Evolutionary conservation across 139 green algal genomes (phyloP), one percentile per base, ranked within the genome.

Genomic region (Trebouxia sp.): DNA sequence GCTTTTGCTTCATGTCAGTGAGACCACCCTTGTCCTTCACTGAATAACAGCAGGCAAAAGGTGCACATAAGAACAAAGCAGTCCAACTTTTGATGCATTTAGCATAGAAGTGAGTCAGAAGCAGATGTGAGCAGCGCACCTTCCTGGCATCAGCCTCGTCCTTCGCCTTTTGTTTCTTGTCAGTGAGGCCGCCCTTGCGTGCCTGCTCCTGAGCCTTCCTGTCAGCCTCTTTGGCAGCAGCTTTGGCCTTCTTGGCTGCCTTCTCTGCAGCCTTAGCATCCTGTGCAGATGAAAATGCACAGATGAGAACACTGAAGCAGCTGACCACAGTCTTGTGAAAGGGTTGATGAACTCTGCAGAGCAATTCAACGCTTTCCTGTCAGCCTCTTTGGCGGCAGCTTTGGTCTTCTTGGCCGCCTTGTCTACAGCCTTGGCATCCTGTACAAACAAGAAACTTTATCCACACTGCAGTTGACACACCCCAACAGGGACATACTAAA

Each of bases 251-350:
- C 65, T 83, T 84, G 41, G 87, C 84, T 22, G 76, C 83, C 83
- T 96, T 96, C 80, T 94, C 91, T 17, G 92, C 92, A 65, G 88
- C 79, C 83, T 97, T 97, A 70, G 91, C 92, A 3, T 92, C 92
- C 86, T 92, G 85, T 26, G 35, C 8, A 65, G 39, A 43, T 9
- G 51, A 41, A 45, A 5, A 77, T 72, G 26, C 3, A 72, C n/a
- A 4, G 5, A 1, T 7, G 14, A 42, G 62, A 9, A 24, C n/a
- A 35, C 62, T 5, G 22, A 17, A 17, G 22, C 1, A 32, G 43
- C 65, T 50, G 12, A 11, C 30, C 30, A 75, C 30, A 20, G 11
- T 17, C 28, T 37, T 24, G 20, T 22, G 15, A 17, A 41, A 17
- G 17, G n/a, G 26, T 35, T 22, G 37, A n/a, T 22, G 22, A 22